phyloP scores from a whole-genome alignment of 1,139 yeast species.

The Blastobotrys capitulatus region DNA sequence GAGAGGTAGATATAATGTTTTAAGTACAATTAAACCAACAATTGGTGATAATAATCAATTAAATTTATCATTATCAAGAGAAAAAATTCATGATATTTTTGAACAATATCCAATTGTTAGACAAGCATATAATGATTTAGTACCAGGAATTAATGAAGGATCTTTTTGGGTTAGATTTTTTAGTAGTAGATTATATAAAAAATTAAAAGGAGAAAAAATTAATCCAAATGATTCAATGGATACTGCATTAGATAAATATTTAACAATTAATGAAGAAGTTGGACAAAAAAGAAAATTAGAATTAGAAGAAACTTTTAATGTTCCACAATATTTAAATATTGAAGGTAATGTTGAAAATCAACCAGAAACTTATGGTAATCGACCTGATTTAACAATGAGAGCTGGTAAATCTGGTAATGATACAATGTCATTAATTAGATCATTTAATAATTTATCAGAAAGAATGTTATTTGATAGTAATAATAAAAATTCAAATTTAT shows the following conservation, averaged over 20 bases:
- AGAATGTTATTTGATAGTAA: constrained; percentile 64
- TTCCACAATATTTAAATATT: constrained; percentile 51
- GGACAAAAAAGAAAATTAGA: constrained; percentile 39
- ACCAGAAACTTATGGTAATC: constrained; percentile 68
- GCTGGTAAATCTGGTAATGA: constrained; percentile 50
- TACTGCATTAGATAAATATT: constrained; percentile 74
- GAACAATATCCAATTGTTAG: constrained; percentile 92
- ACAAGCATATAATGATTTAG: constrained; percentile 82
- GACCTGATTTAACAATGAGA: constrained; percentile 88
- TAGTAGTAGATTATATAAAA: constrained; percentile 78
- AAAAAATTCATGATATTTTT: constrained; percentile 83
- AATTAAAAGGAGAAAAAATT: constrained; percentile 83
- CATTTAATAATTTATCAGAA: constrained; percentile 84
- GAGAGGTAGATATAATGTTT: constrained; percentile 88
- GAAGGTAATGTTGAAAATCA: constrained; percentile 79
- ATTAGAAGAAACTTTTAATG: constrained; percentile 34
- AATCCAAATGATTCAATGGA: constrained; percentile 77
- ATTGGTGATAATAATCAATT: constrained; percentile 68
- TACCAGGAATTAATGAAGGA: constrained; percentile 82
- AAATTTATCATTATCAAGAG: constrained; percentile 86
- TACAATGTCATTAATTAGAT: constrained; percentile 67
- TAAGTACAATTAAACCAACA: constrained; percentile 88
- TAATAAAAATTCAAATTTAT: not conserved
- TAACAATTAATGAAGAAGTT: constrained; percentile 34
- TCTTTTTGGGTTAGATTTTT: constrained; percentile 98